phyloP scores from a whole-genome alignment of 495 filamentous ascomycete species.

The Penicillium robsamsonii region DNA sequence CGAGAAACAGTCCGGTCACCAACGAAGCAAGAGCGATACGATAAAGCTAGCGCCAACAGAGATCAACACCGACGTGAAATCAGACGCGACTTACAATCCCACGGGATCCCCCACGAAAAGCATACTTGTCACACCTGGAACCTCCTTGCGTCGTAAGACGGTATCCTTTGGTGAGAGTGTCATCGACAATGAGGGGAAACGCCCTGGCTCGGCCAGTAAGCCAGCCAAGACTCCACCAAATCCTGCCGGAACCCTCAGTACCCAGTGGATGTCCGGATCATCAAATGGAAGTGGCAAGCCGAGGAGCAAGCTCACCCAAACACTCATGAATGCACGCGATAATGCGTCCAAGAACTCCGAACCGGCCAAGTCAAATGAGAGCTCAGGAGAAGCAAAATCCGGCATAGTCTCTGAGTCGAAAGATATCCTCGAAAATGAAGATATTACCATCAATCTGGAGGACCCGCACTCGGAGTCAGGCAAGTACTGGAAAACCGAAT shows the following conservation, averaged over 20 bases:
- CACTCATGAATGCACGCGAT: conserved; percentile 45
- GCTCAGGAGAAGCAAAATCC: conserved; percentile 14
- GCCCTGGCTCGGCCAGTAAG: conserved; percentile 33
- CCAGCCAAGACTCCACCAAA: conserved; percentile 32
- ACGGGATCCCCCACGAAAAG: conserved; percentile 66
- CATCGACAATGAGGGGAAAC: conserved; percentile 56
- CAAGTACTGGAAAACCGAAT: conserved; percentile 91
- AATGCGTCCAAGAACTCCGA: conserved; percentile 31
- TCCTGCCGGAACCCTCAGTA: conserved; percentile 60
- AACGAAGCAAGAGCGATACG: conserved; percentile 23
- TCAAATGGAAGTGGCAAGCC: conserved; percentile 47
- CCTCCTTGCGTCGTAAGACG: conserved; percentile 75
- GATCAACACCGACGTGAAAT: conserved; percentile 27
- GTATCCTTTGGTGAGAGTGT: conserved; percentile 84
- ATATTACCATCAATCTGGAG: conserved; percentile 68
- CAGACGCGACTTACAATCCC: conserved; percentile 32
- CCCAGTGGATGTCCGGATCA: conserved; percentile 59
- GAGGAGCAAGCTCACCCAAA: conserved; percentile 47
- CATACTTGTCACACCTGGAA: conserved; percentile 89
- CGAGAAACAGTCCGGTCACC: conserved; percentile 24
- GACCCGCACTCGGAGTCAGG: conserved; percentile 82
- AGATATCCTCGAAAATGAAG: conserved; percentile 47
- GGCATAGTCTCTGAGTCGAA: conserved; percentile 8
- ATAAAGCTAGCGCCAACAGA: conserved; percentile 21
- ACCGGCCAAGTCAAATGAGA: conserved; percentile 15